Evolutionary conservation across 2,329 filamentous ascomycete genomes (phyloP).

Genomic region (Sodiomyces alkalinus): DNA sequence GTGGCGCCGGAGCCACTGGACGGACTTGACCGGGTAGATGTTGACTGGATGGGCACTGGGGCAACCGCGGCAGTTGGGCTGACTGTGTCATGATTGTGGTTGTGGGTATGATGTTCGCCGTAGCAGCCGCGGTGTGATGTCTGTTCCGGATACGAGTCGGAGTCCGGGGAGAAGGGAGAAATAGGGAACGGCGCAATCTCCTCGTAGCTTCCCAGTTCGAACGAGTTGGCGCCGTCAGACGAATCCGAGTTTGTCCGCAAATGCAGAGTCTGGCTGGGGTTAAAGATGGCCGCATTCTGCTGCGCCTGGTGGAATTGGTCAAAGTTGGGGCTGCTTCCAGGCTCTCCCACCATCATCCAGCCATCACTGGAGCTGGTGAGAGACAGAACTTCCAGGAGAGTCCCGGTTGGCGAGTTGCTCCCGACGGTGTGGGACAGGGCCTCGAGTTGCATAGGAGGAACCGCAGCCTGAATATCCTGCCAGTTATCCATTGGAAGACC

Average conservation of each 20-base stretch:
- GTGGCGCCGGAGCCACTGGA: slow-evolving; percentile 43
- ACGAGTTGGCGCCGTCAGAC: slow-evolving; percentile 51
- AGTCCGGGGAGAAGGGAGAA: slow-evolving; percentile 70
- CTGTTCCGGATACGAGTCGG: slow-evolving; percentile 56
- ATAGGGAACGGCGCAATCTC: slow-evolving; percentile 57
- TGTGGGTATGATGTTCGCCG: slow-evolving; percentile 34
- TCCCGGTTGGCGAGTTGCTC: slow-evolving; percentile 28
- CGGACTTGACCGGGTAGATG: slow-evolving; percentile 44
- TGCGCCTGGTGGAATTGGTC: slow-evolving; percentile 40
- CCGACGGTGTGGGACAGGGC: slow-evolving; percentile 25
- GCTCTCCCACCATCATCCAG: slow-evolving; percentile 53
- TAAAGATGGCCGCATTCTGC: slow-evolving; percentile 62
- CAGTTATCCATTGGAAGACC: slow-evolving; percentile 52
- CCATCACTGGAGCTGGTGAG: slow-evolving; percentile 70
- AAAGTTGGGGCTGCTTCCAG: slow-evolving; percentile 49
- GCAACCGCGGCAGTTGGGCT: slow-evolving; percentile 54
- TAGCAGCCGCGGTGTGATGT: slow-evolving; percentile 46
- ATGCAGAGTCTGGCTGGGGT: slow-evolving; percentile 81
- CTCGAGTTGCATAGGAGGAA: slow-evolving; percentile 38
- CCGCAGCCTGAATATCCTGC: slow-evolving; percentile 57
- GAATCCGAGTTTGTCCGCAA: slow-evolving; percentile 78
- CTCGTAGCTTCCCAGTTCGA: slow-evolving; percentile 67
- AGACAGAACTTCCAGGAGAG: slow-evolving; percentile 74
- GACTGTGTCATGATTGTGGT: slow-evolving; percentile 32
- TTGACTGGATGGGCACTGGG: slow-evolving; percentile 54